Evolutionary conservation across 495 filamentous ascomycete species (phyloP), one percentile per base, ranked within the genome.

Genomic region (Ramalina intermedia): DNA sequence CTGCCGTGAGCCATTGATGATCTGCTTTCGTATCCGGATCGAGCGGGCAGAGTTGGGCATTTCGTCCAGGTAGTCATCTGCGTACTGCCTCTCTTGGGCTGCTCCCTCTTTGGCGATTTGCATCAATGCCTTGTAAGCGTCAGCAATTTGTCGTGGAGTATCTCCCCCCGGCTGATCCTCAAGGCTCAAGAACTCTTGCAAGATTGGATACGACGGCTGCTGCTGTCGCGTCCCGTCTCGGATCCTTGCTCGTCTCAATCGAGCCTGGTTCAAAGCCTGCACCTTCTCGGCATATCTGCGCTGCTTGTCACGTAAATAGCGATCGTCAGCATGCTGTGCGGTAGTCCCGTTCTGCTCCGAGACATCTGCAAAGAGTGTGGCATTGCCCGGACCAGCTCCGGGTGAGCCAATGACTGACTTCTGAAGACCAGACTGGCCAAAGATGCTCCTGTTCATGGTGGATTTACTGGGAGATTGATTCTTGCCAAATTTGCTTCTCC

Each of bases 341-440:
- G 63, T 55, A n/a, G 58, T 56, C 12, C 61, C 60, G 37, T 51
- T 69, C 24, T 73, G 70, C 41, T 84, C 76, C 29, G 74, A 71
- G 0, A 80, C 69, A 57, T 89, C 84, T 8, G 79, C 73, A 58
- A 89, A 89, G 57, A 52, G 75, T 72, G 50, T 77, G 64, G 50
- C 69, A 53, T 61, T 71, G 44, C 62, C 60, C 46, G 57, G 69
- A 63, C 84, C 74, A 51, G 70, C 69, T 36, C 71, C 77, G 14
- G 85, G 81, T 37, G 78, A 76, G 17, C 89, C 89, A 61, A 96
- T 85, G 24, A 94, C 82, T 13, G 88, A 93, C 54, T 79, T 83
- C 49, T 85, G 78, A 56, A 87, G 58, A 38, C 65, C 74, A 21
- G 85, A 85, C 17, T 78, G 71, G 6, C 85, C 87, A 59, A 93